Base-by-base conservation (phyloP, 768 basidiomycete species). In the Mycena galopus region DNA sequence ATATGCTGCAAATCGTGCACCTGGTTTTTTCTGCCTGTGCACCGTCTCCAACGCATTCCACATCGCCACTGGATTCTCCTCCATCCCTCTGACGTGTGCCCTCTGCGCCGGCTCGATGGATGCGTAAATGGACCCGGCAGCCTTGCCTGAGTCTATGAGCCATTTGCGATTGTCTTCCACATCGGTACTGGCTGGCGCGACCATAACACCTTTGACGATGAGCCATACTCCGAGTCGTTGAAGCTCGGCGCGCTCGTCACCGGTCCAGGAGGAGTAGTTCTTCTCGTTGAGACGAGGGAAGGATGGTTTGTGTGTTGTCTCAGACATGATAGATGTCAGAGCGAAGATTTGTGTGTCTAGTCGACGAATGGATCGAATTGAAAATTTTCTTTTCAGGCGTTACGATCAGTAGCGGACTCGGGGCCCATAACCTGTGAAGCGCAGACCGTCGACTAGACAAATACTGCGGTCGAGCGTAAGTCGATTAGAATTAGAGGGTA, bases 1-100 rank as follows among this genome's bases (percentile, higher is more conserved):
- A 35, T 69, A 69, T 6, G 67, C 67, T 2, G 67, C 35, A 67
- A 79, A 79, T 7, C 75, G 30, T 10, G 74, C 71, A 11, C 77
- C 73, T 16, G 77, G 76, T 44, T 75, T 76, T 65, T 79, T 78
- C 30, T 76, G 73, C 17, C 73, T 37, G 63, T 79, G 78, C 21
- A 70, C 73, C 10, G 16, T 53, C 19, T 56, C 55, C 55, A 33
- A 32, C 17, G 39, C 25, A 23, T 12, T 21, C 33, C 63, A 29
- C 75, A 78, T 78, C 50, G 72, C 61, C 29, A 76, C 60, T 16
- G 78, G 78, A 62, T 79, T 68, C 30, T 76, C 73, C 47, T 75
- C 72, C 64, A 67, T 53, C 9, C 67, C 73, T 62, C 63, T 75
- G 53, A 78, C 63, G 50, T 78, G 73, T 1, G 72, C 66, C 65